Evolutionary conservation across 331 rosid genomes (phyloP), one percentile per base, ranked within the genome.

Genomic region (Phaseolus coccineus): DNA sequence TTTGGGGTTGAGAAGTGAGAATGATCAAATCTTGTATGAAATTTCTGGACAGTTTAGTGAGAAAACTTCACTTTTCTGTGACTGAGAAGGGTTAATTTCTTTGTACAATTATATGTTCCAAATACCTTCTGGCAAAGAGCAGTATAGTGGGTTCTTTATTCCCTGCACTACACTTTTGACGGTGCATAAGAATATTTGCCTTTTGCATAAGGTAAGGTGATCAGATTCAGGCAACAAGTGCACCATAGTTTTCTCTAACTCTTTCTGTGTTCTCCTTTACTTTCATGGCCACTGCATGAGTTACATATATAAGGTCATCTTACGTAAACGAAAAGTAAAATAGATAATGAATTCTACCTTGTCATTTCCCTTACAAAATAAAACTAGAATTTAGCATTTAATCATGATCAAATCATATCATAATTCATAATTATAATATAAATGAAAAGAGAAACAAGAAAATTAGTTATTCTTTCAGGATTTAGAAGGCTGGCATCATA

Each of bases 111-210:
- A 71, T 6, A 63, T 63, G 69, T 63, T 70, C 74, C 71, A 31
- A 37, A 72, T 50, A 37, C 52, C 33, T 37, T 53, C 69, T 64
- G 68, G 76, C 66, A 35, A 55, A 46, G 53, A 50, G 24, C 39
- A 71, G 62, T 40, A 51, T 50, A 53, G 30, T 33, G 46, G 67
- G 81, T 51, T 64, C 81, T 77, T 52, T 80, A 76, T 86, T 73
- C 87, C 53, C 79, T 80, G 62, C 76, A 62, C 87, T 80, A 80
- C 76, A 62, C 87, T 80, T 83, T 73, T 69, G 64, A 69, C 58
- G 73, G 53, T 25, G 86, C 74, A 40, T 69, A 80, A 83, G 89
- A 83, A 83, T 86, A 80, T 83, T 86, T 83, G 77, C 81, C 76
- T 86, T 84, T 86, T 62, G 69, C 78, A 68, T 70, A 53, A 78